These are phyloP conservation scores for Neotropicomus parvogracilis DNA, from an alignment of 1,284 basidiomycete species.

Conservation along the genomic window DNA sequence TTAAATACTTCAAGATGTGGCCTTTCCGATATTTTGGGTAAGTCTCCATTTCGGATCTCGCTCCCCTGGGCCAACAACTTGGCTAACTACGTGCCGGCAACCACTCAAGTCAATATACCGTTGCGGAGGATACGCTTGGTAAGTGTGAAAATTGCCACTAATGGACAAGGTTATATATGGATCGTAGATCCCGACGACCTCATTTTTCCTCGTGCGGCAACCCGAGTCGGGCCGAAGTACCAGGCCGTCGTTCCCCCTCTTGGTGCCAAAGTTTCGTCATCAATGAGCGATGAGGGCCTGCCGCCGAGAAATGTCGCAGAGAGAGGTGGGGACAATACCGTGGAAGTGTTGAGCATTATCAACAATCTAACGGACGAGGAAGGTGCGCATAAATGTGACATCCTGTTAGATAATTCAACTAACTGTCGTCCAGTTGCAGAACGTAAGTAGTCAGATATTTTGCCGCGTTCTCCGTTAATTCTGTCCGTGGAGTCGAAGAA, in stretches of 20 bases:
- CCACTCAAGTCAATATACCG: conserved; percentile 71
- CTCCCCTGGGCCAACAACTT: not conserved
- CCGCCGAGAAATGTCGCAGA: conserved; percentile 26
- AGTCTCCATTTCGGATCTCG: conserved; percentile 28
- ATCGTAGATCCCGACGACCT: conserved; percentile 83
- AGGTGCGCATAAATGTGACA: conserved; percentile 43
- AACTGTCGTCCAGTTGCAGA: conserved; percentile 23
- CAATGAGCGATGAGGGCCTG: conserved; percentile 36
- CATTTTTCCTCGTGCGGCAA: conserved; percentile 89
- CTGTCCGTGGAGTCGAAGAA: conserved; percentile 50
- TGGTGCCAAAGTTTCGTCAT: conserved; percentile 28
- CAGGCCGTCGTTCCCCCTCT: conserved; percentile 64
- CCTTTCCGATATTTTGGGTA: conserved; percentile 96
- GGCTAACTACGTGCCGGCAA: conserved; percentile 16
- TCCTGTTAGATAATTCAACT: conserved; percentile 18
- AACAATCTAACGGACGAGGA: conserved; percentile 60
- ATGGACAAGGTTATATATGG: conserved; percentile 25
- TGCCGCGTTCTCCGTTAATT: conserved; percentile 6
- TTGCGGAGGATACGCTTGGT: conserved; percentile 90
- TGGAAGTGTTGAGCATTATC: conserved; percentile 66
- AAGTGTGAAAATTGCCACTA: conserved; percentile 28
- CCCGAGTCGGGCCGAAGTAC: conserved; percentile 83
- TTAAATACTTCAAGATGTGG: conserved; percentile 90
- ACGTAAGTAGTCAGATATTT: conserved; percentile 23
- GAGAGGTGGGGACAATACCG: conserved; percentile 70